phyloP scores from a whole-genome alignment of 2,329 filamentous ascomycete species.

The Aspergillus nomiae region DNA sequence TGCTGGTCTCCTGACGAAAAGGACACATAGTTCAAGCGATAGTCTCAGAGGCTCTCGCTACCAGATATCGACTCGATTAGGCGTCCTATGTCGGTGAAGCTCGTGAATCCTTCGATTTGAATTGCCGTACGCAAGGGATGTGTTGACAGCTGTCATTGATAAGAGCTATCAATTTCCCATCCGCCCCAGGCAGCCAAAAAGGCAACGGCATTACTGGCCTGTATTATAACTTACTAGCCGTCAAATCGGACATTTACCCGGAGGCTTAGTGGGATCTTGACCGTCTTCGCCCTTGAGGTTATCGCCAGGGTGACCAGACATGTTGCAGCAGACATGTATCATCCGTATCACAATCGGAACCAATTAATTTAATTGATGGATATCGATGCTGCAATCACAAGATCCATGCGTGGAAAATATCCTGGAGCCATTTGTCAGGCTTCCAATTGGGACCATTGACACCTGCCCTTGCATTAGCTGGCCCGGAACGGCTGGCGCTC shows the following conservation, averaged over 20 bases:
- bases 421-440: not conserved
- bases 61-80: not conserved
- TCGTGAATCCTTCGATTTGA: not conserved
- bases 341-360: not conserved
- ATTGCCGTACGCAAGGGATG: constrained; percentile 3
- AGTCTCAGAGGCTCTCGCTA: not conserved
- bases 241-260: not conserved
- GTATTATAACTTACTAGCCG: not conserved
- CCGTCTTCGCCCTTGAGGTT: not conserved
- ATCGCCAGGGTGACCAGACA: not conserved
- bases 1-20: not conserved
- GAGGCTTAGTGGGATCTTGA: not conserved
- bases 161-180: not conserved
- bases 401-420: not conserved
- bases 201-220: constrained; percentile 7
- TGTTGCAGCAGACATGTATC: not conserved
- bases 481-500: not conserved
- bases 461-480: not conserved
- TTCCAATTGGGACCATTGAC: not conserved
- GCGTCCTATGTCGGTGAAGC: constrained; percentile 1
- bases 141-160: constrained; percentile 17
- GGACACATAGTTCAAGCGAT: not conserved
- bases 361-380: not conserved
- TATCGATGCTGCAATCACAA: not conserved
- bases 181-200: not conserved